Conservation (phyloP, 2,329 filamentous ascomycete species). For the Fusarium sp. region DNA sequence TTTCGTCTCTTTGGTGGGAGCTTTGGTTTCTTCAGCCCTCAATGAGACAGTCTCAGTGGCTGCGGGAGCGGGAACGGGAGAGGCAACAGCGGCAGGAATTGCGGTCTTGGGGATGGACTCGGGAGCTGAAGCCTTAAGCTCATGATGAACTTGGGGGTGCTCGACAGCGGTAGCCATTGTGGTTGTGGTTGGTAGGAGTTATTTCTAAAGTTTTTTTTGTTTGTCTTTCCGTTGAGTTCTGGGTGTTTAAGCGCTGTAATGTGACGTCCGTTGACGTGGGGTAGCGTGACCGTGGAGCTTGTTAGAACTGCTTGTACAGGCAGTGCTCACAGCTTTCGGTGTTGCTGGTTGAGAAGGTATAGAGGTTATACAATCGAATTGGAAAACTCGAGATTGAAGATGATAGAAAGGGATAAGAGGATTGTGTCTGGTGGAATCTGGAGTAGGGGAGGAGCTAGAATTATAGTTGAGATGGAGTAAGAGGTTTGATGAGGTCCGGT, state of each 20-base stretch:
- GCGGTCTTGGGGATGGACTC: conserved; percentile 29
- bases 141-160: conserved; percentile 36
- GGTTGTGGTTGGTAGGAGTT: conserved; percentile 28
- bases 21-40: conserved; percentile 15
- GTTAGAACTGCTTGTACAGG: conserved; percentile 42
- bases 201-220: conserved; percentile 17
- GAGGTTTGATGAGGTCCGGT: conserved; percentile 40
- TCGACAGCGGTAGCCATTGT: conserved; percentile 45
- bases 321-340: conserved; percentile 44
- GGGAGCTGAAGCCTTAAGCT: conserved; percentile 24
- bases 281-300: conserved; percentile 46
- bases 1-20: conserved; percentile 47
- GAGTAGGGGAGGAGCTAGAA: conserved; percentile 22
- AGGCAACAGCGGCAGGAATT: conserved; percentile 23
- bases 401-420: conserved; percentile 13
- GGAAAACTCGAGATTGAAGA: not conserved
- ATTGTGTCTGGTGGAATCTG: conserved; percentile 4
- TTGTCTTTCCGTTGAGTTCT: conserved; percentile 31
- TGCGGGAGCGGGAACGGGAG: conserved; percentile 31
- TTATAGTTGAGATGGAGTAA: conserved; percentile 33
- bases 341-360: conserved; percentile 36
- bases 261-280: conserved; percentile 43
- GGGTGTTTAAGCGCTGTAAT: conserved; percentile 33
- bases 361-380: conserved; percentile 30
- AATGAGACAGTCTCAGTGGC: conserved; percentile 25